These are phyloP conservation scores for Colletotrichum aenigma DNA, from an alignment of 2,329 filamentous ascomycete genomes.

Conservation along the genomic window DNA sequence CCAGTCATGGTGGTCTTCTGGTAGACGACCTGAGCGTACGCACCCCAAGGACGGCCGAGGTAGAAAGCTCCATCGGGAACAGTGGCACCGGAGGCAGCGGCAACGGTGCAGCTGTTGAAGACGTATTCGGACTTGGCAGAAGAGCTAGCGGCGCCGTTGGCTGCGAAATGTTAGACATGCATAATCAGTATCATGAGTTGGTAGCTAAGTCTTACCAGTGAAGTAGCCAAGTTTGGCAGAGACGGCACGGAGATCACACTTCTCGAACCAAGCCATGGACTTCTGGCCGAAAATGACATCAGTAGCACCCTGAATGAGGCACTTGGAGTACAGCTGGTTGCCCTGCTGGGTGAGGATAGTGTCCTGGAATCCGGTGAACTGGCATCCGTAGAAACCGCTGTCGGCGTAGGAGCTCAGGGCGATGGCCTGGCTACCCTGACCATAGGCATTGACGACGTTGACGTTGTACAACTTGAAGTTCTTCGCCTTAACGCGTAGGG, in stretches of 20 bases:
- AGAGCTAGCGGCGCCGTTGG: slow-evolving; percentile 42
- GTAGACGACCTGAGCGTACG: slow-evolving; percentile 52
- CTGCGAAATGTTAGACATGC: slow-evolving; percentile 27
- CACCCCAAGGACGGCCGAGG: slow-evolving; percentile 53
- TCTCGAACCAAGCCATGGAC: slow-evolving; percentile 48
- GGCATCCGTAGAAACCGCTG: slow-evolving; percentile 51
- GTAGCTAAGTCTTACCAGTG: slow-evolving; percentile 35
- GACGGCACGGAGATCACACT: slow-evolving; percentile 42
- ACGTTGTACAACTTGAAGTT: slow-evolving; percentile 67
- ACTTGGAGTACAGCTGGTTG: slow-evolving; percentile 50
- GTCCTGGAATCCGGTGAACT: slow-evolving; percentile 53
- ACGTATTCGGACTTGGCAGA: slow-evolving; percentile 45
- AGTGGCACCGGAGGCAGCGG: slow-evolving; percentile 39
- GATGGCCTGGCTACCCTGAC: slow-evolving; percentile 51
- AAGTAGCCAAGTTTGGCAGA: slow-evolving; percentile 40
- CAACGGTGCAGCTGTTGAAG: slow-evolving; percentile 48
- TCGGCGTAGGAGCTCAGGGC: slow-evolving; percentile 48
- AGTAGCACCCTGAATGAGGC: slow-evolving; percentile 50
- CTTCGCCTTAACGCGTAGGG: slow-evolving; percentile 50
- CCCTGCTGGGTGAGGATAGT: slow-evolving; percentile 51
- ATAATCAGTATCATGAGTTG: background rate
- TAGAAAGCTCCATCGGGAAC: slow-evolving; percentile 45
- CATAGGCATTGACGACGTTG: slow-evolving; percentile 52
- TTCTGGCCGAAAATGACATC: slow-evolving; percentile 55
- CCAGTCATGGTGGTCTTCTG: slow-evolving; percentile 52